Percentiles rank a stretch among this genome's conserved stretches.
phyloP scores from a whole-genome alignment of 164 flowering plant genomes.

The Piper betle region DNA sequence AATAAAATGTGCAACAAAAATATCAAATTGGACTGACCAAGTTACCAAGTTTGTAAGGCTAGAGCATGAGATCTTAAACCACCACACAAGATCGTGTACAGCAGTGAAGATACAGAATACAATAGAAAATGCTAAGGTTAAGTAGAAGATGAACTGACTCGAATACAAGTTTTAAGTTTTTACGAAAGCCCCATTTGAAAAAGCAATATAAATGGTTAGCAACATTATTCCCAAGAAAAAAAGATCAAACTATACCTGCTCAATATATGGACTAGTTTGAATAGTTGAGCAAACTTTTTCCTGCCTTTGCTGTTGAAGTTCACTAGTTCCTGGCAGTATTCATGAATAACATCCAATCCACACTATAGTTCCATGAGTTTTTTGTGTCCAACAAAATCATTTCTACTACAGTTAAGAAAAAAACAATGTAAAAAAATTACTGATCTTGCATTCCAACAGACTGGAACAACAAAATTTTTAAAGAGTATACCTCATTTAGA shows the following conservation, averaged over 20 bases:
- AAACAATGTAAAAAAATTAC: neutral
- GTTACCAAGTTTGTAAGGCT: too few species aligned
- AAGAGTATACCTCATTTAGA: conserved; percentile 47
- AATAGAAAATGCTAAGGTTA: too few species aligned
- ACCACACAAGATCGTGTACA: neutral
- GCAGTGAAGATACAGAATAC: neutral
- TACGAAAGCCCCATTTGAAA: too few species aligned
- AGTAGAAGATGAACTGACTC: neutral
- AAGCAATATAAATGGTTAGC: too few species aligned
- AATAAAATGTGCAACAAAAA: too few species aligned
- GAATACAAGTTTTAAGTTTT: neutral
- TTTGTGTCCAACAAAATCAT: conserved; percentile 24
- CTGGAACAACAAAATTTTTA: neutral
- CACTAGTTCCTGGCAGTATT: conserved; percentile 42
- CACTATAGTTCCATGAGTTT: conserved; percentile 23
- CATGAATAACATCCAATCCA: conserved; percentile 32
- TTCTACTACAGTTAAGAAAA: neutral
- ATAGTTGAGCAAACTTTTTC: conserved; percentile 19
- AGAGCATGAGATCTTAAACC: too few species aligned
- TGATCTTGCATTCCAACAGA: neutral
- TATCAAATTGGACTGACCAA: too few species aligned
- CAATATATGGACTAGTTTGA: conserved; percentile 29
- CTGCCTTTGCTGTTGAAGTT: conserved; percentile 38
- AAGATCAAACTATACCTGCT: conserved; percentile 33
- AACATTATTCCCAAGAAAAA: neutral